phyloP scores from a whole-genome alignment of 148 eudicot genomes.

The Chenopodium formosanum region DNA sequence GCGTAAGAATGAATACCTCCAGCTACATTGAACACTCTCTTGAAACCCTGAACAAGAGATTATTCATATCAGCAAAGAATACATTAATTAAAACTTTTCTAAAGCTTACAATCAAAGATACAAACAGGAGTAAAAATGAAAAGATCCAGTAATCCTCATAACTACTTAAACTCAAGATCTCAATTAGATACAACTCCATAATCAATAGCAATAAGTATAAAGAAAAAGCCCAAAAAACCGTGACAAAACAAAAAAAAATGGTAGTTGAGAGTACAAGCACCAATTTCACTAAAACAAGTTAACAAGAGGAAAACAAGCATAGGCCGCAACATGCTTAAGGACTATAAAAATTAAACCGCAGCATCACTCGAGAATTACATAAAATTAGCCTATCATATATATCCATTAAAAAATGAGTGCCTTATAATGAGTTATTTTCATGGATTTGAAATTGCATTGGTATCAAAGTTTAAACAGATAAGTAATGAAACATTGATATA shows the following conservation, averaged over 20 bases:
- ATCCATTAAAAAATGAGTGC: background rate
- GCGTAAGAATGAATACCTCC: slow-evolving; percentile 96
- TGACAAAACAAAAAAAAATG: background rate
- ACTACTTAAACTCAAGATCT: background rate
- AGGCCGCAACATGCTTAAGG: background rate
- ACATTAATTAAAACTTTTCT: background rate
- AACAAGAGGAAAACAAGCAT: background rate
- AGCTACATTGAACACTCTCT: slow-evolving; percentile 69
- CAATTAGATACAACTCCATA: background rate
- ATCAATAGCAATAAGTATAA: background rate
- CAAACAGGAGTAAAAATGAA: background rate
- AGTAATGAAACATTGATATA: background rate
- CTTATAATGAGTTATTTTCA: background rate
- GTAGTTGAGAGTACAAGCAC: background rate
- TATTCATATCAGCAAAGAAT: background rate
- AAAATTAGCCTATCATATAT: background rate
- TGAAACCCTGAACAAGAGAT: slow-evolving; percentile 64
- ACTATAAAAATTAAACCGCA: background rate
- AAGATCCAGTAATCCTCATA: background rate
- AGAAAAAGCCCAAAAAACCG: background rate
- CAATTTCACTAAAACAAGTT: background rate
- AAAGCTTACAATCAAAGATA: background rate
- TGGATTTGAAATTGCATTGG: background rate
- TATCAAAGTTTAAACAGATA: background rate
- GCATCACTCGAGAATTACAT: background rate